Evolutionary conservation across 2,329 filamentous ascomycete species (phyloP), one percentile per base, ranked within the genome.

Genomic region (Pestalotiopsis sp.): DNA sequence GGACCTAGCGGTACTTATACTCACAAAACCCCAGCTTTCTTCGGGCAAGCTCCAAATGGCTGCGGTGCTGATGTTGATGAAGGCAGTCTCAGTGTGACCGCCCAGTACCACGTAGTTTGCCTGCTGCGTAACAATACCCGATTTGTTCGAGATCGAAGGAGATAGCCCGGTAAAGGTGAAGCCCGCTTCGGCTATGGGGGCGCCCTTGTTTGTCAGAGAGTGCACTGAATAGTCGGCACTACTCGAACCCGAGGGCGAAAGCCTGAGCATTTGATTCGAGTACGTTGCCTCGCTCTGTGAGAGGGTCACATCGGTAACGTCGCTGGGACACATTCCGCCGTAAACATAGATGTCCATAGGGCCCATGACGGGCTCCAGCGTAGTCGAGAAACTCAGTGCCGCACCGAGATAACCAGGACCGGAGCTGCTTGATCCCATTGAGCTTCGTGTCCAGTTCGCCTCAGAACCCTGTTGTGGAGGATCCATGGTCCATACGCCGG

Each of bases 1-100:
- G 2, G 85, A 81, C 3, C 82, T 79, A 14, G 86, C 82, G n/a
- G 95, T 88, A 11, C 55, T 62, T 23, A 79, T 74, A 14, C 73
- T 69, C 31, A 97, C 83, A 77, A 95, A 98, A 36, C 89, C 91
- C 95, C 95, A 98, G 66, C 88, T 91, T 76, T 94, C 90, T 75
- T 97, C 92, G 0, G 95, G 95, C 6, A 98, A 83, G 66, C 90
- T 95, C 85, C 95, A 97, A 1, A 98, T 83, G 0, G 94, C 95
- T 1, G 95, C 89, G 58, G 94, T 93, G 68, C 93, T 97, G 92
- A 97, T 98, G 78, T 98, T 97, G 81, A 98, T 91, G 77, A 97
- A 98, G 0, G 94, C 95, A 17, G 84, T 80, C 73, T 89, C 85
- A 0, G 94, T 97, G 77, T 98, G 94, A 0, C 95, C 95, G 55